Evolutionary conservation across 306 rosid genomes (phyloP).

Genomic region (Bauhinia variegata): DNA sequence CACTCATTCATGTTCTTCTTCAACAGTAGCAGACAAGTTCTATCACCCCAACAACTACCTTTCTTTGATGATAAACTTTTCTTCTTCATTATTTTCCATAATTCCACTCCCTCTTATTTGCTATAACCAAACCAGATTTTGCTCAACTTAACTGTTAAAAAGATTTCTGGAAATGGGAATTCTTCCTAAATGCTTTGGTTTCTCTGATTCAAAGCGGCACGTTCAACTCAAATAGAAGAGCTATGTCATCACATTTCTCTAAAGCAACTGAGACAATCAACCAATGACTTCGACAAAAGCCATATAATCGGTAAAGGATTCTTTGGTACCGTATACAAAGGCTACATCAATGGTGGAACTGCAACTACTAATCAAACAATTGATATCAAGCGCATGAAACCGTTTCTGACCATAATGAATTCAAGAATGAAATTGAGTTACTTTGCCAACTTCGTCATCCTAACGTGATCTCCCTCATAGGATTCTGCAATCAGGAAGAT

Average conservation of each 20-base stretch:
- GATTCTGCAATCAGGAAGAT: slow-evolving; percentile 18
- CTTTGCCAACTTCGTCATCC: slow-evolving; percentile 33
- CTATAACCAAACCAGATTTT: too few species aligned
- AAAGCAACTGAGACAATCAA: slow-evolving; percentile 20
- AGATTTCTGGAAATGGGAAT: neutral
- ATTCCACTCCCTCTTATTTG: too few species aligned
- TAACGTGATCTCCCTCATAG: neutral
- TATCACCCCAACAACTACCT: too few species aligned
- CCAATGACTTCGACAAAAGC: slow-evolving; percentile 29
- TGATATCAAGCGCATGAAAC: neutral
- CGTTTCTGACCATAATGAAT: neutral
- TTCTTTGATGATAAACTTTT: too few species aligned
- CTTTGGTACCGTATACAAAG: slow-evolving; percentile 5
- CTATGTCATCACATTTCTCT: slow-evolving; percentile 35
- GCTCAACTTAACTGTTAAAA: too few species aligned
- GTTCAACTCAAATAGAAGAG: slow-evolving; percentile 20
- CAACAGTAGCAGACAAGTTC: too few species aligned
- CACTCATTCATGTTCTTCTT: too few species aligned
- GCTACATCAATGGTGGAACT: neutral
- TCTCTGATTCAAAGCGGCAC: neutral
- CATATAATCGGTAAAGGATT: rapidly evolving
- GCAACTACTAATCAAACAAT: neutral
- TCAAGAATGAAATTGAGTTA: slow-evolving; percentile 4
- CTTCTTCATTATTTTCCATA: too few species aligned
- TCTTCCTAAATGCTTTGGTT: neutral